Evolutionary conservation across 768 basidiomycete species (phyloP).

Genomic region (Amanita muscaria): DNA sequence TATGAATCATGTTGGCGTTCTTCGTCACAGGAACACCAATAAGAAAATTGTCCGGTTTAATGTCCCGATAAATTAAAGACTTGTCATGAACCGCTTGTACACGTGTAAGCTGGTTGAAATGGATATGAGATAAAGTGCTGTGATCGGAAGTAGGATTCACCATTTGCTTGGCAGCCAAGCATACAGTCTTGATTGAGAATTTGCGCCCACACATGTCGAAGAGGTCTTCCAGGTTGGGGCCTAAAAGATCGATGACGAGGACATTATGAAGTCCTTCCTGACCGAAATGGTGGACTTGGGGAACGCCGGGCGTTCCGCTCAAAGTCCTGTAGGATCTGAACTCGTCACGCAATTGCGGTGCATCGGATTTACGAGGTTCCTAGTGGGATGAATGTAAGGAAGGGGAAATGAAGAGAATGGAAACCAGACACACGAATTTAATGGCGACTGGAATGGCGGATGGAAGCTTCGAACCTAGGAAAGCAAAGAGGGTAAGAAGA

Average conservation of each 20-base stretch:
- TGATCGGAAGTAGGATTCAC: constrained; percentile 29
- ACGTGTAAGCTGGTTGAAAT: constrained; percentile 66
- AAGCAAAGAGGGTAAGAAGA: constrained; percentile 4
- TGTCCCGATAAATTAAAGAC: constrained; percentile 96
- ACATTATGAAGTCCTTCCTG: constrained; percentile 98
- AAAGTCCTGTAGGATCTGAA: constrained; percentile 96
- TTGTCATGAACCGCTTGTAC: constrained; percentile 98
- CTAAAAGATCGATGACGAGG: constrained; percentile 87
- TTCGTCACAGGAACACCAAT: constrained; percentile 91
- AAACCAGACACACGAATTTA: constrained; percentile 71
- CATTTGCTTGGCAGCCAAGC: constrained; percentile 99
- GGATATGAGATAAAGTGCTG: not conserved
- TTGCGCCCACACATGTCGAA: constrained; percentile 99
- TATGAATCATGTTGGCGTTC: constrained; percentile 79
- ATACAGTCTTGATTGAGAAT: constrained; percentile 96
- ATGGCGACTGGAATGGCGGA: constrained; percentile 88
- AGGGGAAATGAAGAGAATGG: constrained; percentile 6
- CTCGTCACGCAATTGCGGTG: constrained; percentile 94
- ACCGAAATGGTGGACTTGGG: constrained; percentile 97
- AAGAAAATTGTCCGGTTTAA: constrained; percentile 98
- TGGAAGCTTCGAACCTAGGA: constrained; percentile 73
- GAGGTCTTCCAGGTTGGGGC: constrained; percentile 95
- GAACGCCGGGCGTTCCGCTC: constrained; percentile 85
- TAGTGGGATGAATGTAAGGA: constrained; percentile 22
- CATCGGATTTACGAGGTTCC: constrained; percentile 96